These are phyloP conservation scores for Tubosaeta sp. DNA, from an alignment of 768 basidiomycete genomes.

Conservation along the genomic window DNA sequence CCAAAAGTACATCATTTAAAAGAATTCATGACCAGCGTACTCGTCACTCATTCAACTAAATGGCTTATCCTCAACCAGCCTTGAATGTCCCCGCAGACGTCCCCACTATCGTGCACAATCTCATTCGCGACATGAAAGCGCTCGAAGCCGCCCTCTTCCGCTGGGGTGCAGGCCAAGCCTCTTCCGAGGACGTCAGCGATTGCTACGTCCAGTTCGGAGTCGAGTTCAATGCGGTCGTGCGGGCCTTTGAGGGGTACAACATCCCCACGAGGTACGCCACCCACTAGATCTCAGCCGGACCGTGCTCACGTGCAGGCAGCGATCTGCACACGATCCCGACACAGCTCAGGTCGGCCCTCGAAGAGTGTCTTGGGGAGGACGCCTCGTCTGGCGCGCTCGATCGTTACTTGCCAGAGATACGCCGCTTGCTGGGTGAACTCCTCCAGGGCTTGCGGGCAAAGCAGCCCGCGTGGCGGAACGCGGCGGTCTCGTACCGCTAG, in stretches of 20 bases:
- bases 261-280: conserved; percentile 72
- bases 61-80: not conserved
- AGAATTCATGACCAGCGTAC: not conserved
- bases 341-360: conserved; percentile 36
- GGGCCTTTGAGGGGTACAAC: conserved; percentile 66
- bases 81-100: not conserved
- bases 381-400: conserved; percentile 12
- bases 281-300: not conserved
- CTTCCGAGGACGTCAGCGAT: conserved; percentile 77
- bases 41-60: not conserved
- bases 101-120: conserved; percentile 19
- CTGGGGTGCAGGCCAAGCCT: conserved; percentile 60
- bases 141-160: conserved; percentile 68
- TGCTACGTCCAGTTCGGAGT: conserved; percentile 86
- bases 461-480: conserved; percentile 8
- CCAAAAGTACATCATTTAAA: not conserved
- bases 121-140: conserved; percentile 79
- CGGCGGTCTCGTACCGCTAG: not conserved
- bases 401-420: not conserved
- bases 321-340: conserved; percentile 38
- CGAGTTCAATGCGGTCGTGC: conserved; percentile 78
- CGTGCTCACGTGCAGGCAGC: conserved; percentile 17
- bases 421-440: conserved; percentile 29
- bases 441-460: conserved; percentile 29
- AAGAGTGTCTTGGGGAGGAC: conserved; percentile 42